A percentile compares a stretch with the other conserved stretches of the same genome.
Evolutionary conservation across 306 rosid genomes (phyloP).

Genomic region (Cucumis sativus): DNA sequence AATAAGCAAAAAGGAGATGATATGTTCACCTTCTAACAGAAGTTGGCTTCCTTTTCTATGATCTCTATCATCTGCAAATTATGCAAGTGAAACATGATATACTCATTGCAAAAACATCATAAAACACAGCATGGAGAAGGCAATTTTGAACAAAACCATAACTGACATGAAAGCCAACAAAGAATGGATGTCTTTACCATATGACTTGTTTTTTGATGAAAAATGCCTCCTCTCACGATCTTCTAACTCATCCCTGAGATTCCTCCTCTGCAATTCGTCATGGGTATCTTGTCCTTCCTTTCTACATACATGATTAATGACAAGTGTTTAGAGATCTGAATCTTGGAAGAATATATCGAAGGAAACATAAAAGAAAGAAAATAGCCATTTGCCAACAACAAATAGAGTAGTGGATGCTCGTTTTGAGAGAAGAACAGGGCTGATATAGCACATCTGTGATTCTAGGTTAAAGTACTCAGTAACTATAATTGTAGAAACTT

Average conservation of each 20-base stretch:
- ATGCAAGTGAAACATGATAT: conserved; percentile 13
- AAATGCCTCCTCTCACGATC: conserved; percentile 89
- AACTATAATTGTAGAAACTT: background rate
- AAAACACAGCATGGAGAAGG: background rate
- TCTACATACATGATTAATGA: conserved; percentile 18
- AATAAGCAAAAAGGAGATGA: conserved; percentile 6
- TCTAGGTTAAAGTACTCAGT: background rate
- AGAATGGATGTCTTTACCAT: conserved; percentile 29
- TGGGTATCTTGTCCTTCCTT: conserved; percentile 85
- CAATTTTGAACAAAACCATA: background rate
- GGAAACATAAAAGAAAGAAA: background rate
- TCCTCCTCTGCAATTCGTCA: conserved; percentile 74
- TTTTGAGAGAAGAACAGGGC: background rate
- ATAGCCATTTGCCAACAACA: background rate
- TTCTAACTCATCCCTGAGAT: conserved; percentile 79
- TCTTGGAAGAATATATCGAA: background rate
- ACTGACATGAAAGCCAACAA: background rate
- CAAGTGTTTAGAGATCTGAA: background rate
- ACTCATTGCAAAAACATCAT: background rate
- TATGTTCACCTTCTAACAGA: conserved; percentile 57
- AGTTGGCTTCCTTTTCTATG: conserved; percentile 63
- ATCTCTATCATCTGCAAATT: conserved; percentile 75
- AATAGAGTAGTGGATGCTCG: background rate
- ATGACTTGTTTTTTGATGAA: conserved; percentile 73
- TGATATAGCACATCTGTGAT: background rate